Percentiles rank a stretch among this genome's conserved stretches.
Evolutionary conservation across 2,329 filamentous ascomycete species (phyloP).

Genomic region (Sphaerulina musiva): DNA sequence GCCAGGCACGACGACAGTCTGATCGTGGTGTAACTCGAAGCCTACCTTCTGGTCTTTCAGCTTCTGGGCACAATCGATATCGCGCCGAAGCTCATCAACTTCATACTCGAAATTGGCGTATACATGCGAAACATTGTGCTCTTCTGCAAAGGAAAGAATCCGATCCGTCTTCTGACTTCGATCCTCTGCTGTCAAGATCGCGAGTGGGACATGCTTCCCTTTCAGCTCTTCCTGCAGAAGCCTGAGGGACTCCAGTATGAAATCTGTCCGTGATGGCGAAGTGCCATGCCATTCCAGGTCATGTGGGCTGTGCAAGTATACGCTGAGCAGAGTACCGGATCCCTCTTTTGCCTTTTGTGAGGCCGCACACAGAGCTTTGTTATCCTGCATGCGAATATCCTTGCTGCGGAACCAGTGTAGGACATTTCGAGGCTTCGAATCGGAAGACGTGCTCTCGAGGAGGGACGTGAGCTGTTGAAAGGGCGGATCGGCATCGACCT

Average conservation of each 20-base stretch:
- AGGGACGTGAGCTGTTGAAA: slow-evolving; percentile 39
- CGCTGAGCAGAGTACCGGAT: slow-evolving; percentile 38
- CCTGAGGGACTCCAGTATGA: slow-evolving; percentile 42
- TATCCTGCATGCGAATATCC: slow-evolving; percentile 47
- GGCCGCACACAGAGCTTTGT: slow-evolving; percentile 43
- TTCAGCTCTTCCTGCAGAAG: slow-evolving; percentile 44
- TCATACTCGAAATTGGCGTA: slow-evolving; percentile 70
- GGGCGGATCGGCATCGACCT: slow-evolving; percentile 43
- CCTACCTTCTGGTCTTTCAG: slow-evolving; percentile 34
- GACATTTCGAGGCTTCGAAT: slow-evolving; percentile 38
- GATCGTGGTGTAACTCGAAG: slow-evolving; percentile 44
- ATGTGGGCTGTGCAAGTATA: slow-evolving; percentile 43
- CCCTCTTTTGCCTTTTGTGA: slow-evolving; percentile 42
- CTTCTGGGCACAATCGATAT: slow-evolving; percentile 40
- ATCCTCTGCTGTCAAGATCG: slow-evolving; percentile 40
- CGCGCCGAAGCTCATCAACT: slow-evolving; percentile 70
- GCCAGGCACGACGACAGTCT: slow-evolving; percentile 45
- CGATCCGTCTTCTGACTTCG: slow-evolving; percentile 40
- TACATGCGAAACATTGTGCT: slow-evolving; percentile 42
- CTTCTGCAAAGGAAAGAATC: slow-evolving; percentile 40
- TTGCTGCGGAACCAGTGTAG: slow-evolving; percentile 49
- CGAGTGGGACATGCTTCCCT: slow-evolving; percentile 45
- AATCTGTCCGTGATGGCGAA: slow-evolving; percentile 44
- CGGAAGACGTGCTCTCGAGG: slow-evolving; percentile 37
- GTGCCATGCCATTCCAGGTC: slow-evolving; percentile 49